A percentile compares a stretch with the other conserved stretches of the same genome.
Conservation (phyloP, 768 basidiomycete genomes). For the Exsudoporus frostii region DNA sequence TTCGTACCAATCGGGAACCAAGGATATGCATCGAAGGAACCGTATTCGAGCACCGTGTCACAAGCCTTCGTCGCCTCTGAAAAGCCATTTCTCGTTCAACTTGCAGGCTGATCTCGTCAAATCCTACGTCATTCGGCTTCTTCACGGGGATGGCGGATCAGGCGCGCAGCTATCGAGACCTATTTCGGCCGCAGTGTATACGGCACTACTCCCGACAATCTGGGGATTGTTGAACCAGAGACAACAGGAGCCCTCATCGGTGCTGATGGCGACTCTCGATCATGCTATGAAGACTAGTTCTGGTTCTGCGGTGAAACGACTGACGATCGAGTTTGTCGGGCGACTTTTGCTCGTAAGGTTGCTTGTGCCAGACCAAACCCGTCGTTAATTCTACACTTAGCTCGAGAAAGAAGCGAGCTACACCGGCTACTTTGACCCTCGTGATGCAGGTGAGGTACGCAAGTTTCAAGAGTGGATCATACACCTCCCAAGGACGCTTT, state of each 20-base stretch:
- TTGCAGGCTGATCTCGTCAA: constrained; percentile 51
- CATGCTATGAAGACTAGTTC: constrained; percentile 62
- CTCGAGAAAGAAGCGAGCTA: constrained; percentile 57
- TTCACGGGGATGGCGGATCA: constrained; percentile 48
- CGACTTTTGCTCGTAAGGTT: constrained; percentile 61
- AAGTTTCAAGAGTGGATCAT: constrained; percentile 64
- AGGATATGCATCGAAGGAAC: constrained; percentile 5
- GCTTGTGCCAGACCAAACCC: not conserved
- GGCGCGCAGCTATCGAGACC: constrained; percentile 45
- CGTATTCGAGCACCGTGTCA: constrained; percentile 5
- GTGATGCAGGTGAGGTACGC: constrained; percentile 22
- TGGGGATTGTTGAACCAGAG: constrained; percentile 68
- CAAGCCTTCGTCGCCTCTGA: constrained; percentile 19
- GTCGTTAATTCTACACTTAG: constrained; percentile 35
- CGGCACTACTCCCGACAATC: constrained; percentile 67
- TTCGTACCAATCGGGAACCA: constrained; percentile 14
- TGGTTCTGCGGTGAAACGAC: constrained; percentile 59
- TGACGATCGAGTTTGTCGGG: constrained; percentile 74
- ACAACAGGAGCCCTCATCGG: constrained; percentile 21
- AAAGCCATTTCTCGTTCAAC: constrained; percentile 21
- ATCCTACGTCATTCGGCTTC: constrained; percentile 57
- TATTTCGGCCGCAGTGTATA: constrained; percentile 57
- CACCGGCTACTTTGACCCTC: constrained; percentile 44
- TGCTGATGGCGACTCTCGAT: constrained; percentile 55
- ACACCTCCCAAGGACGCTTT: constrained; percentile 76